A percentile compares a stretch with the other conserved stretches of the same genome.
Conservation (phyloP, 2,329 filamentous ascomycete species). For the Purpureocillium lavendulum region DNA sequence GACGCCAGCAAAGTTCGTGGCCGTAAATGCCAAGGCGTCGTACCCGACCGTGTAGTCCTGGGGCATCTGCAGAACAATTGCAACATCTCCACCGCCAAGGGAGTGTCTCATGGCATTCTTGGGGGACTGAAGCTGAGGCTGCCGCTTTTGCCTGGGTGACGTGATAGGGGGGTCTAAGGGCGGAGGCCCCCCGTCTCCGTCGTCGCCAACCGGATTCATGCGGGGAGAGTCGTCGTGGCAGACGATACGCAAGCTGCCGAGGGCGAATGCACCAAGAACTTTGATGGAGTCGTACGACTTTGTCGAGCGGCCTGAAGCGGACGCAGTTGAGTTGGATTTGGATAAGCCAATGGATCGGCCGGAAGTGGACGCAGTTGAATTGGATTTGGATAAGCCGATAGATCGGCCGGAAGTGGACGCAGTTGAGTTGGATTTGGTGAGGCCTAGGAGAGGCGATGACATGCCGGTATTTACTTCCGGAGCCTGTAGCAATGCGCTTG, state of each 20-base stretch:
- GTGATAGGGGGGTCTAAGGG: conserved; percentile 17
- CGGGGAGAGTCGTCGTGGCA: conserved; percentile 11
- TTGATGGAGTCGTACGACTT: conserved; percentile 28
- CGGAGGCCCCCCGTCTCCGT: conserved; percentile 19
- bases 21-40: conserved; percentile 40
- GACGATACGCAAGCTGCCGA: conserved; percentile 34
- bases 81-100: conserved; percentile 36
- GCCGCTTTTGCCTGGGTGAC: conserved; percentile 2
- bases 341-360: conserved; percentile 14
- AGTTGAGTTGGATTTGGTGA: conserved; percentile 27
- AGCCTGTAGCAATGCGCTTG: no score
- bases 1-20: conserved; percentile 42
- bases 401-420: conserved; percentile 9
- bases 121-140: conserved; percentile 2
- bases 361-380: conserved; percentile 19
- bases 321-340: conserved; percentile 25
- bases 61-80: conserved; percentile 45
- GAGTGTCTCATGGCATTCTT: conserved; percentile 14
- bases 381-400: conserved; percentile 24
- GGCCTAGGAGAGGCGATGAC: no score
- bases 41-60: conserved; percentile 43
- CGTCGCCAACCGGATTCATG: conserved; percentile 3
- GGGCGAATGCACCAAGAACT: conserved; percentile 29
- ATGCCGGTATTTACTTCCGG: no score
- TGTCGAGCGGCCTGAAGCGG: conserved; percentile 16